These are phyloP conservation scores for Trifolium pratense DNA, from an alignment of 306 rosid species.

Conservation along the genomic window DNA sequence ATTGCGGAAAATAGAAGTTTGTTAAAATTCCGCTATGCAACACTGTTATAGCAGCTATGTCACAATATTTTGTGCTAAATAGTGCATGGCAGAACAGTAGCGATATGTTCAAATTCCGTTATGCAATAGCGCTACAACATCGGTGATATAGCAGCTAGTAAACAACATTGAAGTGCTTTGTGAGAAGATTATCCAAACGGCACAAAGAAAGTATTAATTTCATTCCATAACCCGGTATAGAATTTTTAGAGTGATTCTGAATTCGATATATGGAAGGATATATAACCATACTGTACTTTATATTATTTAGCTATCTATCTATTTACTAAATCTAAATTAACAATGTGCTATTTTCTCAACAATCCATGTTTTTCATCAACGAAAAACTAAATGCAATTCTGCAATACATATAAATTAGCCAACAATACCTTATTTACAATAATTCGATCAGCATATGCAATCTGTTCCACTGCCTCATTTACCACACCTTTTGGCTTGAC, in stretches of 20 bases:
- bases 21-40: background rate
- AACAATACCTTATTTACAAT: conserved; percentile 85
- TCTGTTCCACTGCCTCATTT: conserved; percentile 90
- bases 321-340: background rate
- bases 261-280: conserved; percentile 2
- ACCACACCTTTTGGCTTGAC: conserved; percentile 88
- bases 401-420: background rate
- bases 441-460: conserved; percentile 95
- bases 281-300: background rate
- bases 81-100: background rate
- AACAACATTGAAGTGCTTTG: background rate
- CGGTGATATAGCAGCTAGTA: background rate
- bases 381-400: background rate
- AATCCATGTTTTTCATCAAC: conserved; percentile 20
- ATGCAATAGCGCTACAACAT: background rate
- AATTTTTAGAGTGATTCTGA: conserved; percentile 2
- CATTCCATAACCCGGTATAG: conserved; percentile 6
- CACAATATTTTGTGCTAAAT: background rate
- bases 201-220: conserved; percentile 3
- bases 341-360: conserved; percentile 17
- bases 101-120: background rate
- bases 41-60: background rate
- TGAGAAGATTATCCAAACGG: background rate
- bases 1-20: background rate
- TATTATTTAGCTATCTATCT: background rate